These are phyloP conservation scores for Yamadazyma atlantica DNA, from an alignment of 1,139 yeast genomes.

Conservation along the genomic window DNA sequence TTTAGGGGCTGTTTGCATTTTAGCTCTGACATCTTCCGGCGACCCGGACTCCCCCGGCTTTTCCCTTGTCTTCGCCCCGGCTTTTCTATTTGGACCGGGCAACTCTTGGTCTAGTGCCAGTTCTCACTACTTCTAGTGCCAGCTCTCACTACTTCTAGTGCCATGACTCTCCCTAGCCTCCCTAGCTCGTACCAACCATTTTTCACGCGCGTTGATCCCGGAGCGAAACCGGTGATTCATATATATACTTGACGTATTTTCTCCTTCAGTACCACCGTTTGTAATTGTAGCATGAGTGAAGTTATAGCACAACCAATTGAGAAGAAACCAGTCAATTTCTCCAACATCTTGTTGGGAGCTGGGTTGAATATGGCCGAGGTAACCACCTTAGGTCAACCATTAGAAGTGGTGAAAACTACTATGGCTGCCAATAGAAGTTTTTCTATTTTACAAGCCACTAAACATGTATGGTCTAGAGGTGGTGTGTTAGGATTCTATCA, in stretches of 20 bases:
- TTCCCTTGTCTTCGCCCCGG: too few relatives aligned
- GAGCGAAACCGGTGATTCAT: constrained; percentile 1
- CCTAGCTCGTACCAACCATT: too few relatives aligned
- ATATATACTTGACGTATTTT: too few relatives aligned
- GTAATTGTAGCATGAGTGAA: constrained; percentile 5
- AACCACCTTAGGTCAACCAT: constrained; percentile 93
- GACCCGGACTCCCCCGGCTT: too few relatives aligned
- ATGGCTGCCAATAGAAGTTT: constrained; percentile 94
- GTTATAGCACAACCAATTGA: constrained; percentile 31
- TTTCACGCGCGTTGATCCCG: not conserved
- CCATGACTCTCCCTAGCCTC: not conserved
- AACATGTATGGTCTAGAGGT: constrained; percentile 88
- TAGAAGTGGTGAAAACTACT: constrained; percentile 93
- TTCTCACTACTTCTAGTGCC: too few relatives aligned
- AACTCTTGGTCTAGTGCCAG: too few relatives aligned
- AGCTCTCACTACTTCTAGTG: too few relatives aligned
- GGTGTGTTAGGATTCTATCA: constrained; percentile 91
- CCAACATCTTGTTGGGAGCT: constrained; percentile 91
- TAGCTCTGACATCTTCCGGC: too few relatives aligned
- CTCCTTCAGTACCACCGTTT: too few relatives aligned
- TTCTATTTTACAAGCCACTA: constrained; percentile 64
- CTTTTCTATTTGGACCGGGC: too few relatives aligned
- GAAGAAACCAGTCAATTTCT: constrained; percentile 85
- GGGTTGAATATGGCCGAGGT: constrained; percentile 91
- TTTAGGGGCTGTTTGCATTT: too few relatives aligned